Evolutionary conservation across 164 flowering plant genomes (phyloP), one percentile per base, ranked within the genome.

Genomic region (Protea cynaroides): DNA sequence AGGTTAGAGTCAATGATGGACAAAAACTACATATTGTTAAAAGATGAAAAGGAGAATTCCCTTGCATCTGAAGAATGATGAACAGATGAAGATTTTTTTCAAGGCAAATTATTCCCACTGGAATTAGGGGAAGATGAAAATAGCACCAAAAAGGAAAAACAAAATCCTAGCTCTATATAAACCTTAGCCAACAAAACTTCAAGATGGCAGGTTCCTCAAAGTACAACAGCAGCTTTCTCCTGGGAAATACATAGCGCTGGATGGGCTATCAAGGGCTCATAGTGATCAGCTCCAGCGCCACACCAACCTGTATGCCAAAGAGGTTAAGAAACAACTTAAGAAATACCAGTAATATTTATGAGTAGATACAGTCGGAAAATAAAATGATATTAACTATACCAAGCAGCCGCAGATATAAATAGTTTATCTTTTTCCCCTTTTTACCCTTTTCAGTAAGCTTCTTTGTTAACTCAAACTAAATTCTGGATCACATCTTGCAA

Each of bases 211-310:
- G 21, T 29, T 38, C n/a, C 64, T 82, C 77, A 87, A 18, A 87
- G 87, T 17, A 86, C 81, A 58, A 86, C 29, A 13, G 85, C 91
- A 56, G 82, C 89, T 65, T 87, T 89, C 71, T 89, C 91, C 62
- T 69, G 80, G 22, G 88, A 80, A n/a, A 76, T 70, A 36, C 62
- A 14, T 2, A 75, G 56, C 37, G 79, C 78, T 38, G 84, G 77
- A 78, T 76, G 78, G 13, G 96, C 91, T 59, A 89, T 80, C 66
- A 89, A 71, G 58, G 96, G 96, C 69, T 89, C 96, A 56, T 89
- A 89, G 67, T 89, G 96, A 69, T 89, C 96, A 56, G 80, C 96
- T 57, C 93, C 96, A 1, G 84, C 96, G 25, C 93, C 89, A 65
- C 96, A 87, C 91, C 93, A 89, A 64, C 92, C 92, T 89, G 82